Conservation (phyloP, 805 yeast genomes). For the Lipomyces mesembrius region DNA sequence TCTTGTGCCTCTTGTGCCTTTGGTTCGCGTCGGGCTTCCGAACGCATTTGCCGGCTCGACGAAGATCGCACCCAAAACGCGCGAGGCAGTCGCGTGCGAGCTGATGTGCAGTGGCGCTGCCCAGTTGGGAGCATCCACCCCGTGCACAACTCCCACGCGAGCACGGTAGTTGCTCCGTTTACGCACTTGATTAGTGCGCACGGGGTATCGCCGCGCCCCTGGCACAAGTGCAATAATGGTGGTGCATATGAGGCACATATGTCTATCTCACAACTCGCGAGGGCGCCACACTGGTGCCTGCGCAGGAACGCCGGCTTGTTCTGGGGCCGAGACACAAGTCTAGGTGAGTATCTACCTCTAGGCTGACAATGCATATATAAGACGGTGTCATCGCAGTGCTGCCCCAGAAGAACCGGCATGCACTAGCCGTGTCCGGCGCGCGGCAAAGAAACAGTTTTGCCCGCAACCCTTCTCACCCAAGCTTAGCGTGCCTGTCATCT, state of each 20-base stretch:
- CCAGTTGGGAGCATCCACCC: neutral
- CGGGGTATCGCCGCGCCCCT: constrained; percentile 1
- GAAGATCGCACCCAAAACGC: neutral
- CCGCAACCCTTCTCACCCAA: neutral
- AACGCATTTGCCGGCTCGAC: neutral
- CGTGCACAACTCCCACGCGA: neutral
- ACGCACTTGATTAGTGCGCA: neutral
- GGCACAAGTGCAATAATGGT: neutral
- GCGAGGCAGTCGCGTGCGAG: neutral
- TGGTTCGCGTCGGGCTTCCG: neutral
- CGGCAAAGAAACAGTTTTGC: too few relatives aligned
- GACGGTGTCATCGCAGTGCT: neutral
- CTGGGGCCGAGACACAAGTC: neutral
- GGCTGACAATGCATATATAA: too few relatives aligned
- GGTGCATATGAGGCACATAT: neutral
- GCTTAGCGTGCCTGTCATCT: neutral
- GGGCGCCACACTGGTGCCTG: constrained; percentile 2
- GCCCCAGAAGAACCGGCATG: neutral
- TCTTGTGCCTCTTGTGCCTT: neutral
- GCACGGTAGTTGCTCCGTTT: neutral
- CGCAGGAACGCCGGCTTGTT: constrained; percentile 3
- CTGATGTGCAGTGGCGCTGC: neutral
- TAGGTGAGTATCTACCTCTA: too few relatives aligned
- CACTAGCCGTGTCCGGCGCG: too few relatives aligned
- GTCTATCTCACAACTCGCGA: neutral